Base-by-base conservation (phyloP, 2,329 filamentous ascomycete species). In the Aspergillus sergii region DNA sequence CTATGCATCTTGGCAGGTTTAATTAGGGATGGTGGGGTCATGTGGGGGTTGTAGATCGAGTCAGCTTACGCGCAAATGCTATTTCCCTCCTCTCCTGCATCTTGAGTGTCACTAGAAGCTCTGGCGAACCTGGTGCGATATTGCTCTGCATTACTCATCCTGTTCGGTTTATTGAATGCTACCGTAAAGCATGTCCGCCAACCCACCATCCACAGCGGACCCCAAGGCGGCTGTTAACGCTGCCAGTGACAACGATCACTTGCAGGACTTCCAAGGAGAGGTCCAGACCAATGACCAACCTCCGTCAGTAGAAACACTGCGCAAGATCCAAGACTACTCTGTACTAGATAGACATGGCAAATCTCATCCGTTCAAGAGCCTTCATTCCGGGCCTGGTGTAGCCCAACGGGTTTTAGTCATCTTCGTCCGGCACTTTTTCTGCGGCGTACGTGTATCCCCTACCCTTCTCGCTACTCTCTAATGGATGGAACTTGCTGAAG, bases 371-470 rank as follows among this genome's bases (percentile, higher is more conserved):
- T 92, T 92, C 76, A 85, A 85, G 75, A 87, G 84, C 68, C 78
- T 91, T 32, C 89, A 89, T 73, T 66, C 60, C 16, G 65, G 63
- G 14, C 61, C 66, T 41, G 46, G 62, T 9, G 39, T 64, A 1
- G 80, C 84, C 14, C 79, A 83, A 21, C 81, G 88, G 3, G 86
- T 91, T 32, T 81, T 94, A 36, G 78, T 93, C 48, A 86, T 93
- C 68, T 93, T 94, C 73, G 84, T 94, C 62, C 85, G 91, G 51
- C 91, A 93, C 78, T 94, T 93, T 78, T 93, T 91, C 82, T 93
- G 91, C 73, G 90, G 90, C 41, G 90, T 92, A 83, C 76, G 89
- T 83, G 45, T 51, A 36, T 59, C 8, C 23, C 36, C 46, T 57
- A 58, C 28, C 53, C 9, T 4, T 36, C 10, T 14, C 21, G 3